phyloP scores from a whole-genome alignment of 2,329 filamentous ascomycete species.

The Phyllosticta ampelicida region DNA sequence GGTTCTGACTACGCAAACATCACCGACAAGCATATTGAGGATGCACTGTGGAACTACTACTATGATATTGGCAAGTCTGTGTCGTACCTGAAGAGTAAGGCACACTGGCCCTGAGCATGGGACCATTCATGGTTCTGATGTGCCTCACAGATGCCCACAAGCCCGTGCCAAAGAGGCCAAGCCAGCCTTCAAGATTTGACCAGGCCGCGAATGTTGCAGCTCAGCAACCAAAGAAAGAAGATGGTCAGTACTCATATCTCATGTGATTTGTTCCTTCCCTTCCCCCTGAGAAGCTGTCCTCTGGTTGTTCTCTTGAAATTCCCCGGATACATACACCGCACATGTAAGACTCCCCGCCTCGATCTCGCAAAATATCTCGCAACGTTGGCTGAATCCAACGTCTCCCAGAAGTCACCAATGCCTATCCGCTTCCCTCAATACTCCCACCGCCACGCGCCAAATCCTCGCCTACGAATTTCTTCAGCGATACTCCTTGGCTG shows the following conservation, averaged over 20 bases:
- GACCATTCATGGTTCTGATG: background rate
- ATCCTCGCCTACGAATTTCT: conserved; percentile 50
- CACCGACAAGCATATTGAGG: conserved; percentile 67
- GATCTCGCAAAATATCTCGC: background rate
- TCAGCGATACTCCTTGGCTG: conserved; percentile 78
- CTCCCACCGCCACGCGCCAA: conserved; percentile 1
- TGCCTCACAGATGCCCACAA: conserved; percentile 18
- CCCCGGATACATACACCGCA: background rate
- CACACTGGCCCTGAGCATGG: background rate
- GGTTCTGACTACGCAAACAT: conserved; percentile 31
- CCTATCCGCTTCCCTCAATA: conserved; percentile 8
- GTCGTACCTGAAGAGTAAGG: conserved; percentile 59
- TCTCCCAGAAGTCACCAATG: background rate
- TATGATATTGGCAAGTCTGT: conserved; percentile 84
- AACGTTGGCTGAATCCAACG: background rate
- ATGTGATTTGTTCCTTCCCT: background rate
- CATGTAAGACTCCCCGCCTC: conserved; percentile 6
- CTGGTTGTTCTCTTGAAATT: background rate
- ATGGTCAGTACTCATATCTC: conserved; percentile 33
- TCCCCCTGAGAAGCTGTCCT: conserved; percentile 15
- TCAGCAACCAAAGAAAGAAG: conserved; percentile 30
- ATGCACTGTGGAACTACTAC: conserved; percentile 91
- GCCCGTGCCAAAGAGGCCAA: conserved; percentile 28
- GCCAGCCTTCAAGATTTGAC: conserved; percentile 35
- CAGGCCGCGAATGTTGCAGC: conserved; percentile 31